Percentiles rank a stretch among this genome's conserved stretches.
These are phyloP conservation scores for Citrus hindsii DNA, from an alignment of 345 rosid species.

Conservation along the genomic window DNA sequence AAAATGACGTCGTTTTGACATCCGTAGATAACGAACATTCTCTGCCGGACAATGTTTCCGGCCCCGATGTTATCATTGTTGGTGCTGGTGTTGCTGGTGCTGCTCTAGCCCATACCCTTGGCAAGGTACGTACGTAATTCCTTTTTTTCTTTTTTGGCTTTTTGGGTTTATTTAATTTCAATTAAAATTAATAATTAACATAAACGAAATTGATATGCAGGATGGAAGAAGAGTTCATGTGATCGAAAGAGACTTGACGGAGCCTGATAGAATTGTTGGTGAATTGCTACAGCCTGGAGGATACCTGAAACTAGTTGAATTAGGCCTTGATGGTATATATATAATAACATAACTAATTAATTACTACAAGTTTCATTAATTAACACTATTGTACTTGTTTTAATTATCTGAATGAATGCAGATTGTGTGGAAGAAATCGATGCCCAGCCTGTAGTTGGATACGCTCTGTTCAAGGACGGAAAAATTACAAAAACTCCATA, in stretches of 20 bases:
- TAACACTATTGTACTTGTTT: background rate
- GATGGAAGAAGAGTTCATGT: constrained; percentile 54
- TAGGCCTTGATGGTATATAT: constrained; percentile 52
- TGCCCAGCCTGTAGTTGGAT: background rate
- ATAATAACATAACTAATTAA: background rate
- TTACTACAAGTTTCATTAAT: too few relatives aligned
- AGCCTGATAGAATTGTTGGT: constrained; percentile 59
- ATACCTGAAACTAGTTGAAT: constrained; percentile 46
- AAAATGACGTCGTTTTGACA: background rate
- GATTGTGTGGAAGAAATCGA: background rate
- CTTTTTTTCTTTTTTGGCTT: too few relatives aligned
- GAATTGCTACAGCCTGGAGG: constrained; percentile 68
- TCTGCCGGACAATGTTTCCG: constrained; percentile 12
- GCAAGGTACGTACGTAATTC: constrained; percentile 24
- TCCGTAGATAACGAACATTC: background rate
- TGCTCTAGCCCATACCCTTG: constrained; percentile 58
- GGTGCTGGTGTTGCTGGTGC: constrained; percentile 55
- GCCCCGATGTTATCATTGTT: constrained; percentile 36
- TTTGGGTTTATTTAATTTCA: background rate
- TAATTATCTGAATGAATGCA: background rate
- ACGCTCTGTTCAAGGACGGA: background rate
- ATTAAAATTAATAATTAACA: too few relatives aligned
- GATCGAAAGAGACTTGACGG: constrained; percentile 54
- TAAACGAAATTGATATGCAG: constrained; percentile 20
- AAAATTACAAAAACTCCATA: background rate